Percentiles rank a stretch among this genome's conserved stretches.
These are phyloP conservation scores for Stephanodiscus minutulus DNA, from an alignment of 108 stramenopile species.

Conservation along the genomic window DNA sequence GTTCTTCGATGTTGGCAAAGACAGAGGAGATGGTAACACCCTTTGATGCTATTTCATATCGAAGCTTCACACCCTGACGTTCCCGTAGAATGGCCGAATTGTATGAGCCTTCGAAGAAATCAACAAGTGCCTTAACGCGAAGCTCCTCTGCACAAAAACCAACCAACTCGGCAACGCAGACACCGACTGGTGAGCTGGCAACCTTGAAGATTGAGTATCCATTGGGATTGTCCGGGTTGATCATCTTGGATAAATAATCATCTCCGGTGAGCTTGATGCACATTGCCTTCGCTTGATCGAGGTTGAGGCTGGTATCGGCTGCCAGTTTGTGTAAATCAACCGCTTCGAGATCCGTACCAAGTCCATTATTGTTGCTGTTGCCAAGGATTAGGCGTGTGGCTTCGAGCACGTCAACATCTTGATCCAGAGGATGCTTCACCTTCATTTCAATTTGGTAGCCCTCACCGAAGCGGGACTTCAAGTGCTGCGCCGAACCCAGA, in stretches of 20 bases:
- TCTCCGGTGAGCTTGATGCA: constrained; percentile 53
- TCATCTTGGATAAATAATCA: constrained; percentile 50
- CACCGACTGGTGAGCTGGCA: constrained; percentile 57
- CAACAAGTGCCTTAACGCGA: constrained; percentile 56
- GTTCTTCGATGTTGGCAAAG: constrained; percentile 69
- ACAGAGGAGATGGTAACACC: constrained; percentile 65
- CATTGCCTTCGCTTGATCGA: constrained; percentile 49
- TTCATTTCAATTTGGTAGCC: constrained; percentile 86
- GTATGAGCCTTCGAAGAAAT: constrained; percentile 58
- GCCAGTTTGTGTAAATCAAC: constrained; percentile 12
- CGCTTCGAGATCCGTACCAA: constrained; percentile 24
- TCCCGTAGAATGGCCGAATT: constrained; percentile 66
- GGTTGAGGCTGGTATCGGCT: constrained; percentile 51
- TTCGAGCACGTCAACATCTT: constrained; percentile 49
- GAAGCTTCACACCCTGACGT: constrained; percentile 76
- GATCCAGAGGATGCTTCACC: constrained; percentile 46
- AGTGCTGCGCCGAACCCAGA: constrained; percentile 85
- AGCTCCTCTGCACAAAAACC: constrained; percentile 66
- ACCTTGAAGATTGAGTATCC: constrained; percentile 65
- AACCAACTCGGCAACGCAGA: constrained; percentile 59
- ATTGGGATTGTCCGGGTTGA: constrained; percentile 47
- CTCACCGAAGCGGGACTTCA: constrained; percentile 83
- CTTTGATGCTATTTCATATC: constrained; percentile 74
- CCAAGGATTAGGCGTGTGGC: constrained; percentile 17
- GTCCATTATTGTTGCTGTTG: constrained; percentile 11